phyloP scores from a whole-genome alignment of 148 eudicot species.

The Suaeda aralocaspica region DNA sequence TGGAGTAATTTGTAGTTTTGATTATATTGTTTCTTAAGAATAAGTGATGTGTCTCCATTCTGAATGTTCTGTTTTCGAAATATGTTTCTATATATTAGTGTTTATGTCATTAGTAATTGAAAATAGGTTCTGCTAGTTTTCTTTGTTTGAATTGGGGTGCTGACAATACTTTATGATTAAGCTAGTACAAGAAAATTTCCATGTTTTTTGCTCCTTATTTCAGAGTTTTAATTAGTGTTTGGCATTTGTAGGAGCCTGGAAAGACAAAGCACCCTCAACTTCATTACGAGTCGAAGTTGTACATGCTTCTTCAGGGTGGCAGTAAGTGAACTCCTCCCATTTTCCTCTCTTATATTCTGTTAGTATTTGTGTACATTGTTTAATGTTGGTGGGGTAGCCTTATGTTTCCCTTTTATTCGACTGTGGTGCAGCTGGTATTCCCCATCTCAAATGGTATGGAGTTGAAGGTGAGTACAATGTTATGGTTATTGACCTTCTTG shows the following conservation, averaged over 20 bases:
- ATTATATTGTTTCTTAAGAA: background rate
- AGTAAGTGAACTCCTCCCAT: slow-evolving; percentile 39
- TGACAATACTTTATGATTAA: background rate
- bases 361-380: background rate
- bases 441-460: slow-evolving; percentile 83
- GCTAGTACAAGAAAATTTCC: background rate
- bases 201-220: slow-evolving; percentile 3
- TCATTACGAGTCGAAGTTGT: slow-evolving; percentile 80
- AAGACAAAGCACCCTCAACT: slow-evolving; percentile 92
- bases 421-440: slow-evolving; percentile 61
- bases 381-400: background rate
- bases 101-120: background rate
- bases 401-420: background rate
- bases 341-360: no score
- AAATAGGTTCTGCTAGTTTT: background rate
- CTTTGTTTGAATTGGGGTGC: background rate
- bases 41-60: background rate
- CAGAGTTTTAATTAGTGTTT: background rate
- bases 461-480: slow-evolving; percentile 81
- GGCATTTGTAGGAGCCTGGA: slow-evolving; percentile 52
- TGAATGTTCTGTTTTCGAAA: background rate
- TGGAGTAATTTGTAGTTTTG: background rate
- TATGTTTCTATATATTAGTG: background rate
- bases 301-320: slow-evolving; percentile 92
- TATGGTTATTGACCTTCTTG: slow-evolving; percentile 92